Evolutionary conservation across 768 basidiomycete species (phyloP), one percentile per base, ranked within the genome.

Genomic region (Auriscalpium microsporum): DNA sequence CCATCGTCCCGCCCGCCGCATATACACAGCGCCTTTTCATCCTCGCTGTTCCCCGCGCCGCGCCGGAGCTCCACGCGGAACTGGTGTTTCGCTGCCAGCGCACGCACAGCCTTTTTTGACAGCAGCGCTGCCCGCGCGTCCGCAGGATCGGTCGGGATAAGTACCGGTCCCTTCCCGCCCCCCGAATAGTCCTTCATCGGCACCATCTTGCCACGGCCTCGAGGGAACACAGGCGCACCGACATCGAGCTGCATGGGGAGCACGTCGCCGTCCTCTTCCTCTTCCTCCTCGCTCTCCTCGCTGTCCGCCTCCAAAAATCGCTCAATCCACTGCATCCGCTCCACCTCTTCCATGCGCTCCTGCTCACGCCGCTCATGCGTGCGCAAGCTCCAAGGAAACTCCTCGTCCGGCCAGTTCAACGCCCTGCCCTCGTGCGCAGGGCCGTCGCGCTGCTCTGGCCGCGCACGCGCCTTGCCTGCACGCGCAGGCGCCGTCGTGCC

Each of bases 351-450:
- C 34, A 75, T 74, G 62, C 77, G 78, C 21, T 74, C 73, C 47
- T 74, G 60, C 49, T 82, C 79, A 21, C 72, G 71, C 35, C 78
- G 75, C 65, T 84, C 78, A 58, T 80, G 75, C n/a, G 72, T 74
- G 53, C 83, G 74, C 59, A 84, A 65, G 49, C 78, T 78, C 90
- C 89, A 92, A 19, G 90, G 89, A 63, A 90, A 90, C 68, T 82
- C 82, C 8, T 73, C 60, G 62, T 92, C 90, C 8, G 84, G 84
- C 89, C 90, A 91, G 64, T 87, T 84, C 10, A 87, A 86, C 52
- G 70, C 59, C n/a, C 6, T 44, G 13, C 54, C 51, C 11, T 55
- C 57, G 14, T 55, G 53, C n/a, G 48, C 44, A 28, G 47, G 52
- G 8, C 47, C 52, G 21, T 42, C 38, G 10, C 38, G 36, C 56